Base-by-base conservation (phyloP, 192 early-diverging fungal genomes). In the Powellomyces hirtus region DNA sequence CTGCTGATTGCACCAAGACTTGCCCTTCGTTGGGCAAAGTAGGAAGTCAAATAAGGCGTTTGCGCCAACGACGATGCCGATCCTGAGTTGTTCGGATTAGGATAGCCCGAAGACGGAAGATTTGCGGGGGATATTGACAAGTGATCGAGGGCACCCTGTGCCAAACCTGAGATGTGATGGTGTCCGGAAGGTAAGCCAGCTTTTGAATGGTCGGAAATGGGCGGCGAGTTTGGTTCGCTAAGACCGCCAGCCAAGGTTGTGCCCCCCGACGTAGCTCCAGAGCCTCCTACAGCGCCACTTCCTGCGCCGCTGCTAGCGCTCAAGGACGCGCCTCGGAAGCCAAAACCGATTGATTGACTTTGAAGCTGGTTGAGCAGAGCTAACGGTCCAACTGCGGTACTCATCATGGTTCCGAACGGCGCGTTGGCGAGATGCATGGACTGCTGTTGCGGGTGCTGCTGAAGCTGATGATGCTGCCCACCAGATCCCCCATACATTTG, bases 1-100 rank as follows among this genome's bases (percentile, higher is more conserved):
- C 24, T 62, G 16, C 45, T 7, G 14, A 56, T 16, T 6, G 53
- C 3, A 10, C 64, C 51, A 16, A 66, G 16, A 36, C 64, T 66
- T 52, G 64, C 33, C 10, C 64, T 24, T 24, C 62, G 64, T 37
- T 56, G 46, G 34, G 30, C 51, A 40, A 66, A 52, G 26, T 66
- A 66, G 6, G 36, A 34, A 24, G 27, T 57, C 5, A 66, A 14
- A 57, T 66, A 66, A 18, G 64, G 52, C n/a, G 64, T 40, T 20
- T 29, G 37, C 22, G n/a, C n/a, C n/a, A n/a, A n/a, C 35, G 59
- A 24, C 18, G 53, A 27, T 30, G 53, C 53, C 4, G 53, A 56
- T 2, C 27, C 5, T 3, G 53, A 18, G 27, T 27, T 56, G 33
- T 56, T 56, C 5, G 46, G n/a, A 18, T 18, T 49, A n/a, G n/a